A percentile compares a stretch with the other conserved stretches of the same genome.
Conservation (phyloP, 2,329 filamentous ascomycete species). For the Fusarium marasasianum region DNA sequence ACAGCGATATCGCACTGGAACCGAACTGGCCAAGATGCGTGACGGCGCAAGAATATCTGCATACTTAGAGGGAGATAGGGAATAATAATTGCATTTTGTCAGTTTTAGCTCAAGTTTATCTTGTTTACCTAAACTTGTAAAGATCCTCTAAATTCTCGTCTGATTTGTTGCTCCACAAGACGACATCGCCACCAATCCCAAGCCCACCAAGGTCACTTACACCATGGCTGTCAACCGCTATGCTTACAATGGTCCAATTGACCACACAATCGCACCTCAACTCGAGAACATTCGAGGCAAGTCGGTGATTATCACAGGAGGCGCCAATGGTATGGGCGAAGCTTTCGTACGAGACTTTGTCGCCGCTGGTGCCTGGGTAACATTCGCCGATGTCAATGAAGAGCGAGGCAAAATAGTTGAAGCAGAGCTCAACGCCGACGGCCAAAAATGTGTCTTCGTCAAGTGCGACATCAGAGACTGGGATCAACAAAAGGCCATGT, state of each 20-base stretch:
- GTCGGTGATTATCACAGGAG: constrained; percentile 59
- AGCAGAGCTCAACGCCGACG: constrained; percentile 44
- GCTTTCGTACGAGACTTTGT: constrained; percentile 48
- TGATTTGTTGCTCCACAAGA: not conserved
- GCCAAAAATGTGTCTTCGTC: constrained; percentile 44
- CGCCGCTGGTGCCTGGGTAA: constrained; percentile 52
- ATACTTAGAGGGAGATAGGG: not conserved
- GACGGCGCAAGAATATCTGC: rapidly evolving
- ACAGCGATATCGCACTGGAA: not conserved
- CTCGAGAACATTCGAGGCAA: constrained; percentile 49
- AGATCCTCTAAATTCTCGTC: not conserved
- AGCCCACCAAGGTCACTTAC: not conserved
- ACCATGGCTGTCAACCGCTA: constrained; percentile 28
- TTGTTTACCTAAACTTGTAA: not conserved
- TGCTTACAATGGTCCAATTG: constrained; percentile 31
- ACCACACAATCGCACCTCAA: constrained; percentile 16
- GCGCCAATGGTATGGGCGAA: constrained; percentile 55
- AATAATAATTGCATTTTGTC: not conserved
- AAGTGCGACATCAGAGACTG: constrained; percentile 55
- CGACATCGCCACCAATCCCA: not conserved
- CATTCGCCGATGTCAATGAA: constrained; percentile 51
- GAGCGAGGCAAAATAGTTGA: constrained; percentile 46
- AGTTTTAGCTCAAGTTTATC: not conserved
- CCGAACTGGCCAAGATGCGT: not conserved
- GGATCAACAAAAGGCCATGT: constrained; percentile 54